These are phyloP conservation scores for Chaetomium tenue DNA, from an alignment of 495 filamentous ascomycete genomes.

Conservation along the genomic window DNA sequence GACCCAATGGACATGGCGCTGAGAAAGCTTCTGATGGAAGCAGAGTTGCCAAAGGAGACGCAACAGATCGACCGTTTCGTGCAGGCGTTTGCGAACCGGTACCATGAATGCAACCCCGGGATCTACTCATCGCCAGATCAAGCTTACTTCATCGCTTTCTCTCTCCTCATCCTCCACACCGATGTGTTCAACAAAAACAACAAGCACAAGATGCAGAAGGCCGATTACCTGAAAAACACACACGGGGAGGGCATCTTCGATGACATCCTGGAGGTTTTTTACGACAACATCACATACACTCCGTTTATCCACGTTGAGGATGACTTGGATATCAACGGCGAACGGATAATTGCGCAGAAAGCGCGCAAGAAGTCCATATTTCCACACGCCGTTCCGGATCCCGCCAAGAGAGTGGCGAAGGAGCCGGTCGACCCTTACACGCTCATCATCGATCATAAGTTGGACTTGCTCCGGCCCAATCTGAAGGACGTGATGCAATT, in stretches of 20 bases:
- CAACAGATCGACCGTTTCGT: slow-evolving; percentile 96
- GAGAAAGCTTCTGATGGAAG: slow-evolving; percentile 92
- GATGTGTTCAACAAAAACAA: slow-evolving; percentile 99
- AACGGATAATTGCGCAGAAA: slow-evolving; percentile 68
- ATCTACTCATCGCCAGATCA: slow-evolving; percentile 92
- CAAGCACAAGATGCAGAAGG: slow-evolving; percentile 97
- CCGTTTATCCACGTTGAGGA: slow-evolving; percentile 97
- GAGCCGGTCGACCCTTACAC: slow-evolving; percentile 95
- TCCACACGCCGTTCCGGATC: slow-evolving; percentile 61
- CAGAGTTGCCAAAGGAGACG: slow-evolving; percentile 92
- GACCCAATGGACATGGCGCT: slow-evolving; percentile 98
- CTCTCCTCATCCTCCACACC: slow-evolving; percentile 91
- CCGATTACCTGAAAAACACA: slow-evolving; percentile 93
- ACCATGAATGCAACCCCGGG: slow-evolving; percentile 97
- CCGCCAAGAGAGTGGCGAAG: slow-evolving; percentile 61
- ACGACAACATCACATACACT: slow-evolving; percentile 97
- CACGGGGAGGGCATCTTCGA: slow-evolving; percentile 84
- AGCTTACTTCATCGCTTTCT: slow-evolving; percentile 96
- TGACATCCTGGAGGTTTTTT: slow-evolving; percentile 92
- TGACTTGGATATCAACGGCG: slow-evolving; percentile 75
- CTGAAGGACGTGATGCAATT: slow-evolving; percentile 88
- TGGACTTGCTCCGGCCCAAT: slow-evolving; percentile 77
- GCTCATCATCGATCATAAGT: slow-evolving; percentile 81
- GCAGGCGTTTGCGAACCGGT: slow-evolving; percentile 92
- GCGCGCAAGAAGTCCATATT: slow-evolving; percentile 68